These are phyloP conservation scores for Xylaria venustula DNA, from an alignment of 495 filamentous ascomycete species.

Conservation along the genomic window DNA sequence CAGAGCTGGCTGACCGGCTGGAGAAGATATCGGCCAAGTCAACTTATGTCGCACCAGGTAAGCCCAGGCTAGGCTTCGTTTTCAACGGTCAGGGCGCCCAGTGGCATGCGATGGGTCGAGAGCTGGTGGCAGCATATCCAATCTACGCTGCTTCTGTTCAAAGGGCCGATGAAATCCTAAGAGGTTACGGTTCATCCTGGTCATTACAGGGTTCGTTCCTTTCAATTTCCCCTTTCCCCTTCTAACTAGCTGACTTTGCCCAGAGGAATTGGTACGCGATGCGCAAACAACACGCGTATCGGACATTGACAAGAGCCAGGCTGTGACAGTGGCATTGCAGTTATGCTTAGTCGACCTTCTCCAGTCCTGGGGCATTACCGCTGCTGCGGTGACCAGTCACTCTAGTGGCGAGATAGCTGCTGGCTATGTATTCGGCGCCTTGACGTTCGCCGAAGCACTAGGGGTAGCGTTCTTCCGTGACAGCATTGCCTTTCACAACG, in stretches of 20 bases:
- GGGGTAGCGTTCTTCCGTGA: neutral
- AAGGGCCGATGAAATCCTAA: neutral
- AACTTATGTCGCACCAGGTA: constrained; percentile 18
- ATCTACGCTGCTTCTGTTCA: neutral
- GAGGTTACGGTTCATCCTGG: too few species aligned
- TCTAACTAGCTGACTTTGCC: neutral
- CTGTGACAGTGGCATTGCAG: neutral
- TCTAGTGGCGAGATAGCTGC: constrained; percentile 47
- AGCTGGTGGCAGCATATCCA: constrained; percentile 1
- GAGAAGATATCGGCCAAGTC: neutral
- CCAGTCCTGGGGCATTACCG: constrained; percentile 31
- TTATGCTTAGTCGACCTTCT: neutral
- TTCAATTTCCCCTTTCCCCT: too few species aligned
- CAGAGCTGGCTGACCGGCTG: neutral
- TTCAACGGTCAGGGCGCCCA: constrained; percentile 28
- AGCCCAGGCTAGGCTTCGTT: constrained; percentile 22
- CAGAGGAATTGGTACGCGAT: neutral
- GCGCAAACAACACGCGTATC: too few species aligned
- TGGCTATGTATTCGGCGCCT: constrained; percentile 30
- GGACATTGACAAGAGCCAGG: neutral
- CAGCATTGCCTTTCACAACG: too few species aligned
- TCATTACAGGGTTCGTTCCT: too few species aligned
- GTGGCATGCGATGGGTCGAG: constrained; percentile 23
- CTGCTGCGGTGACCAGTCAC: constrained; percentile 36
- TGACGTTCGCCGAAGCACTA: constrained; percentile 26